phyloP scores from a whole-genome alignment of 78 protist species.

The Chrysochromulina tobinii region DNA sequence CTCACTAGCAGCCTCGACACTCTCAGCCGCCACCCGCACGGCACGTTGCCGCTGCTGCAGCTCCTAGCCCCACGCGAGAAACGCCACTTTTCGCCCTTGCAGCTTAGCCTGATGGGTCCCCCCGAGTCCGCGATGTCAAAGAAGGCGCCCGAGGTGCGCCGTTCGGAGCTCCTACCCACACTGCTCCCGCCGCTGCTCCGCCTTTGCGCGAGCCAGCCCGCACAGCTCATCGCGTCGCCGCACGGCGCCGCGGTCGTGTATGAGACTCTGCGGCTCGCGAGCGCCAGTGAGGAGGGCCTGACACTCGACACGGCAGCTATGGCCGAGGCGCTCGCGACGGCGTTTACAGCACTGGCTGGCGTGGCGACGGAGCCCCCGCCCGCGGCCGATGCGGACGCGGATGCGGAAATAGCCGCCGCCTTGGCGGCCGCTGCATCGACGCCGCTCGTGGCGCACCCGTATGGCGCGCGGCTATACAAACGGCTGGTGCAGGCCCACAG shows the following conservation, averaged over 20 bases:
- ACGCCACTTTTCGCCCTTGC: neutral
- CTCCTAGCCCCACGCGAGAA: neutral
- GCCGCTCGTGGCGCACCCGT: neutral
- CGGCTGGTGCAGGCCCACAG: neutral
- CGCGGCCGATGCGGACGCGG: neutral
- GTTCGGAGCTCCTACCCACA: neutral
- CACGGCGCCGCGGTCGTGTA: conserved; percentile 7
- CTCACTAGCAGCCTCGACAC: neutral
- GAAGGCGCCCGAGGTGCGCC: neutral
- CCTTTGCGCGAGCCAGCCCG: neutral
- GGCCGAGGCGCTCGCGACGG: too few species aligned
- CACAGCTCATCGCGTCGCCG: neutral
- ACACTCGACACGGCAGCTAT: too few species aligned
- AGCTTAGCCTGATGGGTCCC: neutral
- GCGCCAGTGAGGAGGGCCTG: neutral
- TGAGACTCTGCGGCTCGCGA: neutral
- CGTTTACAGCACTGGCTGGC: too few species aligned
- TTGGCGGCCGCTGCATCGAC: neutral
- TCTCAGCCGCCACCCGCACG: neutral
- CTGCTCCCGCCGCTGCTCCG: neutral
- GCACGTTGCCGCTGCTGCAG: neutral
- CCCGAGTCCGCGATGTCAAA: neutral
- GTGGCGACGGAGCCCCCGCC: too few species aligned
- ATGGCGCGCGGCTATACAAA: neutral
- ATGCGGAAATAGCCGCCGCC: neutral